Evolutionary conservation across 2,329 filamentous ascomycete genomes (phyloP).

Genomic region (Apiospora hydei): DNA sequence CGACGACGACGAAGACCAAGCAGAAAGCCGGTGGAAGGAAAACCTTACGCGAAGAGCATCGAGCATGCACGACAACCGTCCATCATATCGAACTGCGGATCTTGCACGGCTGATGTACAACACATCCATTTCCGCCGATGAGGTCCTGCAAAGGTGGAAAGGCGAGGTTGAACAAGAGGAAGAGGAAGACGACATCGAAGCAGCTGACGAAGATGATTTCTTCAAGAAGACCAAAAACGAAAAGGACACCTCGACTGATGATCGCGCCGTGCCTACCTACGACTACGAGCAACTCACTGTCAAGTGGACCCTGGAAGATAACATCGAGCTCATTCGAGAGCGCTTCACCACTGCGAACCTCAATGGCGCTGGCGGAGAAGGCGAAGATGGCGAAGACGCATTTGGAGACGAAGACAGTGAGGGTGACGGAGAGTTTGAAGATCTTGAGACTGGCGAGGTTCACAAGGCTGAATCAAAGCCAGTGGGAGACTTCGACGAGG

Average conservation of each 20-base stretch:
- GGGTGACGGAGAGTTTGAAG: constrained; percentile 84
- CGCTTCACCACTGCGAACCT: constrained; percentile 78
- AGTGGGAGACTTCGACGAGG: constrained; percentile 74
- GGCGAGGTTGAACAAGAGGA: constrained; percentile 68
- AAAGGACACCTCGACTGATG: constrained; percentile 77
- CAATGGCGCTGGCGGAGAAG: constrained; percentile 61
- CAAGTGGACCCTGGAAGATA: constrained; percentile 85
- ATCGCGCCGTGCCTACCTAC: constrained; percentile 78
- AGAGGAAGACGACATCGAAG: constrained; percentile 65
- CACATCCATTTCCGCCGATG: constrained; percentile 73
- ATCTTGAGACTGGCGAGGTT: constrained; percentile 80
- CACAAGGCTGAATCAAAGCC: constrained; percentile 54
- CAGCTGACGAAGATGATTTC: constrained; percentile 66
- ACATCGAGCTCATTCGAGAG: constrained; percentile 75
- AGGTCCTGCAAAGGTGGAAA: constrained; percentile 82
- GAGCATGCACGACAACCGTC: constrained; percentile 72
- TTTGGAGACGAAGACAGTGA: constrained; percentile 67
- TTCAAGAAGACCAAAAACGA: constrained; percentile 70
- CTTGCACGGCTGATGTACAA: constrained; percentile 92
- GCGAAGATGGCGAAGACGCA: constrained; percentile 61
- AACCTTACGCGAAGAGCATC: constrained; percentile 81
- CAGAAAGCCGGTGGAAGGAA: constrained; percentile 83
- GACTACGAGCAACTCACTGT: constrained; percentile 82
- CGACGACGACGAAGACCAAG: constrained; percentile 70
- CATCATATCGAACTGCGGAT: constrained; percentile 80